phyloP scores from a whole-genome alignment of 805 yeast genomes.

The Yarrowia divulgata region DNA sequence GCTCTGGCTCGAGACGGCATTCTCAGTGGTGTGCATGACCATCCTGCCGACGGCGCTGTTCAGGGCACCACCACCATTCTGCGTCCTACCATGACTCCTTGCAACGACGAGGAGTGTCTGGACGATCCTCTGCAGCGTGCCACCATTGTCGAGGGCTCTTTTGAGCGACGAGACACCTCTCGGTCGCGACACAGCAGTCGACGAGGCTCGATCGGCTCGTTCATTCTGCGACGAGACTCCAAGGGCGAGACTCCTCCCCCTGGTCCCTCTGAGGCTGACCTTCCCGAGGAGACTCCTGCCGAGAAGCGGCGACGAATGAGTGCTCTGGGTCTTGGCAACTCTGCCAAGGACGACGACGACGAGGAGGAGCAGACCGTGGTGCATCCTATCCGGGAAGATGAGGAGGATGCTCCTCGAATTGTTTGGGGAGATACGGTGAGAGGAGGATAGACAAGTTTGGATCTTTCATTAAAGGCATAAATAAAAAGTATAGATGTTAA shows the following conservation, averaged over 20 bases:
- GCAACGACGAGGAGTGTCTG: conserved; percentile 28
- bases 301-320: conserved; percentile 36
- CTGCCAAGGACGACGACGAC: conserved; percentile 19
- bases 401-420: conserved; percentile 38
- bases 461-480: background rate
- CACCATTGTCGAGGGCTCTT: conserved; percentile 27
- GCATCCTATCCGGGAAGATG: conserved; percentile 40
- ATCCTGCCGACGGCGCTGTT: conserved; percentile 21
- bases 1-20: conserved; percentile 31
- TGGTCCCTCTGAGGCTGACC: background rate
- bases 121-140: conserved; percentile 34
- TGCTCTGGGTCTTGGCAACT: conserved; percentile 29
- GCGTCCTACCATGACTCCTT: conserved; percentile 32
- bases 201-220: conserved; percentile 24
- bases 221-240: conserved; percentile 17
- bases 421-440: conserved; percentile 6
- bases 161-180: conserved; percentile 11
- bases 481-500: conserved; percentile 18
- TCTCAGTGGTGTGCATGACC: background rate
- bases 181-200: conserved; percentile 27
- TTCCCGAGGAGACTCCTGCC: conserved; percentile 33
- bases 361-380: conserved; percentile 26
- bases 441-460: conserved; percentile 13
- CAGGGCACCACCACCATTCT: conserved; percentile 6
- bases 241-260: conserved; percentile 16